phyloP scores from a whole-genome alignment of 805 yeast genomes.

The Groenewaldozyma tartarivorans region DNA sequence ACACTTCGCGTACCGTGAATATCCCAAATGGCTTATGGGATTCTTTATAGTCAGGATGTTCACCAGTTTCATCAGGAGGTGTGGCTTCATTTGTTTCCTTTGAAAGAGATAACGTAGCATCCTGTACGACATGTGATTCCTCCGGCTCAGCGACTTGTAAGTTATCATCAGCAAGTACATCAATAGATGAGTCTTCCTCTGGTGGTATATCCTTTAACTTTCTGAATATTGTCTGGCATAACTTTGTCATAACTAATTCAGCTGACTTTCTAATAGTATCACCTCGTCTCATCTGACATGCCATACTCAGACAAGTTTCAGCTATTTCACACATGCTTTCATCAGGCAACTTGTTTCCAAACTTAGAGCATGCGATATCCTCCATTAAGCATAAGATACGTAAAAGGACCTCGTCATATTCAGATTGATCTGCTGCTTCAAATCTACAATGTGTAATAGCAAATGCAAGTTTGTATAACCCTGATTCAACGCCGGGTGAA shows the following conservation, averaged over 20 bases:
- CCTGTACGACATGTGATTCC: conserved; percentile 6
- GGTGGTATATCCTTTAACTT: conserved; percentile 50
- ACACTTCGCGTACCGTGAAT: conserved; percentile 64
- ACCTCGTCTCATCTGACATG: conserved; percentile 84
- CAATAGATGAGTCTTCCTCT: conserved; percentile 13
- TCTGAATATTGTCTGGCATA: conserved; percentile 59
- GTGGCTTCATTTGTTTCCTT: conserved; percentile 8
- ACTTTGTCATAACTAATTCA: conserved; percentile 64
- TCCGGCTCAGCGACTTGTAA: too few relatives aligned
- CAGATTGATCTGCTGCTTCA: conserved; percentile 86
- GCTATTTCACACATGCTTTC: conserved; percentile 79
- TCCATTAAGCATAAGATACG: conserved; percentile 74
- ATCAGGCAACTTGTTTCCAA: conserved; percentile 62
- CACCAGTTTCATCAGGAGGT: conserved; percentile 2
- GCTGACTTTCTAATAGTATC: conserved; percentile 86
- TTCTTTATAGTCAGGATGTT: conserved; percentile 17
- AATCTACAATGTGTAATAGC: conserved; percentile 90
- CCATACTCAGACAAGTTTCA: conserved; percentile 83
- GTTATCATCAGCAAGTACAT: conserved; percentile 3
- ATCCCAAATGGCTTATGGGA: conserved; percentile 48
- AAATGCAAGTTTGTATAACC: conserved; percentile 56
- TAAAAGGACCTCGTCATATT: conserved; percentile 83
- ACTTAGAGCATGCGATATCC: conserved; percentile 49
- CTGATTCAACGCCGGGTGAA: conserved; percentile 46
- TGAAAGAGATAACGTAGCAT: conserved; percentile 3